These are phyloP conservation scores for Curvularia sp. DNA, from an alignment of 2,329 filamentous ascomycete species.

Conservation along the genomic window DNA sequence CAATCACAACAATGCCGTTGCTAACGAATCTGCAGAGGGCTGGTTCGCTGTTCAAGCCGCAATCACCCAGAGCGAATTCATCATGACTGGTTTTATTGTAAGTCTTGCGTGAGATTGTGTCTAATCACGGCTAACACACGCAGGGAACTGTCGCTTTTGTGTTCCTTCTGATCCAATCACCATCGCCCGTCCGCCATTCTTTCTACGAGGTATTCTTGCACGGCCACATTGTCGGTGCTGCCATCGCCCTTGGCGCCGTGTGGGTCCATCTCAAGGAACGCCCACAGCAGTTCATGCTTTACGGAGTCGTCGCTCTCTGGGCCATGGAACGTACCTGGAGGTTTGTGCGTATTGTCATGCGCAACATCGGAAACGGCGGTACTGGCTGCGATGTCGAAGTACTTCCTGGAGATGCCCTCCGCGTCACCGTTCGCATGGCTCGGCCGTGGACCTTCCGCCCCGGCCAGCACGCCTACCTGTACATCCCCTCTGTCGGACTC, in stretches of 20 bases:
- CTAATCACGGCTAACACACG: conserved; percentile 63
- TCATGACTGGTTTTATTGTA: conserved; percentile 71
- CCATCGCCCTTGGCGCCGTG: conserved; percentile 66
- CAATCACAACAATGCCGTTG: background rate
- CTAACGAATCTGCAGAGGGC: conserved; percentile 49
- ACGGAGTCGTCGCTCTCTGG: conserved; percentile 72
- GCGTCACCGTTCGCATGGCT: conserved; percentile 75
- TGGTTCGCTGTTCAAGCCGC: conserved; percentile 58
- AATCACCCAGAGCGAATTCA: conserved; percentile 56
- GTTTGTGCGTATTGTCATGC: conserved; percentile 66
- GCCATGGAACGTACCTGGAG: conserved; percentile 67
- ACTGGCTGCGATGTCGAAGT: conserved; percentile 75
- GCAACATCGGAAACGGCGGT: conserved; percentile 71
- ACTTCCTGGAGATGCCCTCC: conserved; percentile 76
- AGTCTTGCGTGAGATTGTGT: conserved; percentile 60
- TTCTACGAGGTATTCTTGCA: conserved; percentile 82
- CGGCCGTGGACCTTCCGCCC: conserved; percentile 78
- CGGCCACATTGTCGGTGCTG: conserved; percentile 71
- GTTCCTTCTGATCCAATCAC: conserved; percentile 71
- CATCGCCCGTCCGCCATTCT: conserved; percentile 75
- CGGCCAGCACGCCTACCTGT: conserved; percentile 81
- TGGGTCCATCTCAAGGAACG: conserved; percentile 69
- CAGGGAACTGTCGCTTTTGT: conserved; percentile 68
- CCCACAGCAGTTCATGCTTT: conserved; percentile 66
- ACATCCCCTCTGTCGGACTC: conserved; percentile 74